phyloP scores from a whole-genome alignment of 345 rosid genomes.

The Noccaea bulbosa region DNA sequence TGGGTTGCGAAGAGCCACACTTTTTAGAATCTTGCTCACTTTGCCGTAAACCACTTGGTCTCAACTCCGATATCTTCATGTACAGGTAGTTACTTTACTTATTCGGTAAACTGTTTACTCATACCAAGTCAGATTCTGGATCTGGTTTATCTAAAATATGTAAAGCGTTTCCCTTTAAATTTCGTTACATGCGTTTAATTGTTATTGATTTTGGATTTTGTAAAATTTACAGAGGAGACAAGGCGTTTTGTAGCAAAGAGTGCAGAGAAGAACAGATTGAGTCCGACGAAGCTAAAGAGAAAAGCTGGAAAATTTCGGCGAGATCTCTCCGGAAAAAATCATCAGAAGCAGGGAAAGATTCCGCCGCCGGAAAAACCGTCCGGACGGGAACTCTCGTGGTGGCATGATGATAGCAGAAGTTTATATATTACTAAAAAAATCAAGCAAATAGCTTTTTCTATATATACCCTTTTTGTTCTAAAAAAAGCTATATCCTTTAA shows the following conservation, averaged over 20 bases:
- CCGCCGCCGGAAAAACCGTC: constrained; percentile 49
- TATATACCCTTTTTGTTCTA: constrained; percentile 28
- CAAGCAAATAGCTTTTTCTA: constrained; percentile 23
- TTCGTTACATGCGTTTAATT: neutral
- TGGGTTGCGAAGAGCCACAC: constrained; percentile 53
- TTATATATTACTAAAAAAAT: neutral
- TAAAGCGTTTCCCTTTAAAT: neutral
- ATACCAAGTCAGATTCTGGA: neutral
- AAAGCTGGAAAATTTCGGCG: constrained; percentile 56
- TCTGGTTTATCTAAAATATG: neutral
- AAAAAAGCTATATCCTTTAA: constrained; percentile 13
- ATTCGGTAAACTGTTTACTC: neutral
- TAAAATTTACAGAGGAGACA: constrained; percentile 67
- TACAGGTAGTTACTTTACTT: constrained; percentile 91
- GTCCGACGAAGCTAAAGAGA: constrained; percentile 65
- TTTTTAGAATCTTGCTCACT: constrained; percentile 78
- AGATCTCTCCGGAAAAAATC: constrained; percentile 51
- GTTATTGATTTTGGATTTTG: neutral
- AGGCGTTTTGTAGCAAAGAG: constrained; percentile 84
- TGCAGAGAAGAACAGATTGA: constrained; percentile 88
- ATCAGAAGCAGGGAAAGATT: constrained; percentile 50
- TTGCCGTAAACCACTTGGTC: constrained; percentile 69
- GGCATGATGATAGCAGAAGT: constrained; percentile 21
- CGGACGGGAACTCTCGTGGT: constrained; percentile 67
- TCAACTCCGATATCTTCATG: constrained; percentile 87